Conservation (phyloP, 805 yeast species). For the Kodamaea hsintzibuensis region DNA sequence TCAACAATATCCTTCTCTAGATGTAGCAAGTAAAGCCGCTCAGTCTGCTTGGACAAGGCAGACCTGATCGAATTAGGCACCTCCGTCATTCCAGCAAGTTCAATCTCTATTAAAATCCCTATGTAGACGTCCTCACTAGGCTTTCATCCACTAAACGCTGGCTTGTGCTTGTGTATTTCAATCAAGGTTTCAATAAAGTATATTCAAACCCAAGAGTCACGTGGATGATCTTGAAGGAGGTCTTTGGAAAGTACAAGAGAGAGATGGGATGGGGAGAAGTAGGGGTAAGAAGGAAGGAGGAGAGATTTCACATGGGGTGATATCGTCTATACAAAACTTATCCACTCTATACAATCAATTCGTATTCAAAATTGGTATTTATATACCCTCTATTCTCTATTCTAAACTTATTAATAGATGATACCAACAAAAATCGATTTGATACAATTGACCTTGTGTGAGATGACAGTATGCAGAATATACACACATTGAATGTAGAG, state of each 20-base stretch:
- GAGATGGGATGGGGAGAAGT: constrained; percentile 5
- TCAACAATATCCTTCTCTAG: constrained; percentile 22
- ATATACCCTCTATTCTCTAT: too few species aligned
- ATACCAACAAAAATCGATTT: too few species aligned
- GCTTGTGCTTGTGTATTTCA: not conserved
- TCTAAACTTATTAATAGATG: too few species aligned
- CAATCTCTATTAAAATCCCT: not conserved
- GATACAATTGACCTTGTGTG: too few species aligned
- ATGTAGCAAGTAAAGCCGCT: constrained; percentile 20
- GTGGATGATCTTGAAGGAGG: not conserved
- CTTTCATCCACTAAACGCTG: not conserved
- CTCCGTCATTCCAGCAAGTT: constrained; percentile 10
- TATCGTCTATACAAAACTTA: too few species aligned
- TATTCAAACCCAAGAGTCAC: constrained; percentile 4
- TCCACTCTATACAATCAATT: too few species aligned
- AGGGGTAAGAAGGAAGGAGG: not conserved
- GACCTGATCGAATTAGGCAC: constrained; percentile 20
- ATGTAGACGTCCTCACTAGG: not conserved
- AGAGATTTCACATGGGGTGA: not conserved
- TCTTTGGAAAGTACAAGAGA: not conserved
- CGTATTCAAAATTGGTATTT: too few species aligned
- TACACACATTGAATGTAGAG: too few species aligned
- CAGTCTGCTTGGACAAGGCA: constrained; percentile 23
- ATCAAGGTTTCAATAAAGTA: constrained; percentile 3
- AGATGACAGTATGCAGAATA: too few species aligned